phyloP scores from a whole-genome alignment of 2,329 filamentous ascomycete genomes.

The Aphanoascus verrucosus region DNA sequence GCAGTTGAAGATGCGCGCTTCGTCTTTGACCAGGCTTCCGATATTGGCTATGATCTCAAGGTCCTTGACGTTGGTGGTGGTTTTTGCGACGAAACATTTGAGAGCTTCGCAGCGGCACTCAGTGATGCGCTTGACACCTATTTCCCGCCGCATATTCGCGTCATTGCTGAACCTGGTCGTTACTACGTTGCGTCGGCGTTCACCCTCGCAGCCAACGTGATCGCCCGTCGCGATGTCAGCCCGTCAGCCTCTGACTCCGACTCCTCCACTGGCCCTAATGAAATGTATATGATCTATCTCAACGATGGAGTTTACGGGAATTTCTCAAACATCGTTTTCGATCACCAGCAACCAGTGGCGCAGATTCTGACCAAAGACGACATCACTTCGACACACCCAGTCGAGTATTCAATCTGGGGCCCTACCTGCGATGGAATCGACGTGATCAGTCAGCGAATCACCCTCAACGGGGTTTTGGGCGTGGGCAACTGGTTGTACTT shows the following conservation, averaged over 20 bases:
- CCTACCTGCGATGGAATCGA: slow-evolving; percentile 98
- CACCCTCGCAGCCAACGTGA: slow-evolving; percentile 89
- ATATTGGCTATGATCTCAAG: slow-evolving; percentile 68
- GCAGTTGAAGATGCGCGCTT: slow-evolving; percentile 78
- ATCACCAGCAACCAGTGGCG: slow-evolving; percentile 84
- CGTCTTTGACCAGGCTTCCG: slow-evolving; percentile 76
- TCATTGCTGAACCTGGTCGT: slow-evolving; percentile 93
- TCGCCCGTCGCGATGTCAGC: slow-evolving; percentile 74
- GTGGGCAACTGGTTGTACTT: slow-evolving; percentile 98
- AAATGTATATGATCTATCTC: slow-evolving; percentile 89
- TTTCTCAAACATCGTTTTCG: slow-evolving; percentile 98
- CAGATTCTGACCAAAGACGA: slow-evolving; percentile 59
- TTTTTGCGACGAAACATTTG: slow-evolving; percentile 83
- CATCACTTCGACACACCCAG: slow-evolving; percentile 48
- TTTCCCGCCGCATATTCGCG: slow-evolving; percentile 69
- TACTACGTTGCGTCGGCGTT: slow-evolving; percentile 93
- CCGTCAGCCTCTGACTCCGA: slow-evolving; percentile 15
- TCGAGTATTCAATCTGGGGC: slow-evolving; percentile 94
- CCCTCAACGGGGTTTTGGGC: slow-evolving; percentile 65
- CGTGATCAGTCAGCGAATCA: slow-evolving; percentile 73
- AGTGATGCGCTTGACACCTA: slow-evolving; percentile 71
- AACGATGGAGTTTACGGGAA: slow-evolving; percentile 98
- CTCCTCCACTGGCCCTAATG: slow-evolving; percentile 48
- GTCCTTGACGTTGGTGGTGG: slow-evolving; percentile 91
- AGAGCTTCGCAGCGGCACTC: slow-evolving; percentile 74